Percentiles rank a stretch among this genome's conserved stretches.
Conservation (phyloP, 768 basidiomycete species). For the Leccinum uliginosum region DNA sequence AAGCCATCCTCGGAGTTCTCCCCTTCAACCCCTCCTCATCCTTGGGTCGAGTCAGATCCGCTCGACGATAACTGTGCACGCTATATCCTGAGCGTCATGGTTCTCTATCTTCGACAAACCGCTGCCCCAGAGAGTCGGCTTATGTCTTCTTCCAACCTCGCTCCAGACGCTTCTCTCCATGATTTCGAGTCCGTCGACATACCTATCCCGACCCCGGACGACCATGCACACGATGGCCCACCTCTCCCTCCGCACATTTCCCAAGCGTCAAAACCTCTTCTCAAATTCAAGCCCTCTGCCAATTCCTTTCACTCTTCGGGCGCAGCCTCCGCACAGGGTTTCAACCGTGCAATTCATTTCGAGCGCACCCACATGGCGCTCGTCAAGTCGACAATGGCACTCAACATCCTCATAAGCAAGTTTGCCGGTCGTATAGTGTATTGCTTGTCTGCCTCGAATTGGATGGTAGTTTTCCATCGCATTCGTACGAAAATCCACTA, state of each 20-base stretch:
- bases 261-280: slow-evolving; percentile 26
- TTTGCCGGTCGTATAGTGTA: slow-evolving; percentile 79
- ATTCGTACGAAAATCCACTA: slow-evolving; percentile 65
- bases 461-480: slow-evolving; percentile 69
- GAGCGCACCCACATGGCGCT: slow-evolving; percentile 63
- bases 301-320: slow-evolving; percentile 40
- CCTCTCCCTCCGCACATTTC: slow-evolving; percentile 42
- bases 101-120: slow-evolving; percentile 75
- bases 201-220: slow-evolving; percentile 22
- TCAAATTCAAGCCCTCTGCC: slow-evolving; percentile 35
- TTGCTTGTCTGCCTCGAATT: slow-evolving; percentile 85
- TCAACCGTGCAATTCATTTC: slow-evolving; percentile 36
- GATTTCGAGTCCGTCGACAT: slow-evolving; percentile 64
- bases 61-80: slow-evolving; percentile 79
- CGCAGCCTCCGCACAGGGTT: slow-evolving; percentile 24
- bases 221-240: slow-evolving; percentile 16
- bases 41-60: slow-evolving; percentile 63
- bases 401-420: slow-evolving; percentile 62
- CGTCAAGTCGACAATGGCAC: slow-evolving; percentile 47
- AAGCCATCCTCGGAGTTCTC: slow-evolving; percentile 41
- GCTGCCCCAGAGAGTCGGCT: slow-evolving; percentile 49
- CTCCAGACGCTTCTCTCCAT: slow-evolving; percentile 60
- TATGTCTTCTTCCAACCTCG: slow-evolving; percentile 58
- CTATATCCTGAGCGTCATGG: slow-evolving; percentile 79
- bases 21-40: slow-evolving; percentile 31